Percentiles rank a stretch among this genome's conserved stretches.
These are phyloP conservation scores for Forsythia suspensa DNA, from an alignment of 257 asterid genomes.

Conservation along the genomic window DNA sequence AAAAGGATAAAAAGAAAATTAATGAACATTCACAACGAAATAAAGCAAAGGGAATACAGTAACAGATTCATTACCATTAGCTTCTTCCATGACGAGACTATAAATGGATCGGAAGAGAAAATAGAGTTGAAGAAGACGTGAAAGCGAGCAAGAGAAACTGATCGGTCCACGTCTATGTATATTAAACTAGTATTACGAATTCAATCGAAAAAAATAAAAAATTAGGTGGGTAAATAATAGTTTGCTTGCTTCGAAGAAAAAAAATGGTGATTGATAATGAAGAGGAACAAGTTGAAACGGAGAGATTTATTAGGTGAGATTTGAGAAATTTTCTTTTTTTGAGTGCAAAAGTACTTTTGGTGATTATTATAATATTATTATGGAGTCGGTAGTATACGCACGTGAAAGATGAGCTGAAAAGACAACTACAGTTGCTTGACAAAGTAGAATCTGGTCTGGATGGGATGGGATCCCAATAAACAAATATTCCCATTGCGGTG, in stretches of 20 bases:
- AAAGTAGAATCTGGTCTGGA: not conserved
- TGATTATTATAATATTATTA: too few species aligned
- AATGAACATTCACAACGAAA: not conserved
- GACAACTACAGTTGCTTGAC: not conserved
- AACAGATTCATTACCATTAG: slow-evolving; percentile 27
- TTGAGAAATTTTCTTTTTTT: too few species aligned
- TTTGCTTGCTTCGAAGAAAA: too few species aligned
- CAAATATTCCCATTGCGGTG: too few species aligned
- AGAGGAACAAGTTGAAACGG: too few species aligned
- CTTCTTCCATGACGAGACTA: slow-evolving; percentile 36
- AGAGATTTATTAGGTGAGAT: too few species aligned
- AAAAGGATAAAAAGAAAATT: not conserved
- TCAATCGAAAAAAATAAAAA: too few species aligned
- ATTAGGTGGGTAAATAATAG: too few species aligned
- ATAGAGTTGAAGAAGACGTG: not conserved
- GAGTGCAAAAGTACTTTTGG: too few species aligned
- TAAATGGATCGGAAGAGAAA: not conserved
- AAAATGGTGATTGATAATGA: too few species aligned
- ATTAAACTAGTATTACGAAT: too few species aligned
- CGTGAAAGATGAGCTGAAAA: not conserved
- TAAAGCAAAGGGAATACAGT: not conserved
- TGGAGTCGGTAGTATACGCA: not conserved
- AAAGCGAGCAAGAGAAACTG: not conserved
- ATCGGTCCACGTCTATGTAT: not conserved
- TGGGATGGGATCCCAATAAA: not conserved